Evolutionary conservation across 495 filamentous ascomycete species (phyloP), one percentile per base, ranked within the genome.

Genomic region (Hypoxylon trugodes): DNA sequence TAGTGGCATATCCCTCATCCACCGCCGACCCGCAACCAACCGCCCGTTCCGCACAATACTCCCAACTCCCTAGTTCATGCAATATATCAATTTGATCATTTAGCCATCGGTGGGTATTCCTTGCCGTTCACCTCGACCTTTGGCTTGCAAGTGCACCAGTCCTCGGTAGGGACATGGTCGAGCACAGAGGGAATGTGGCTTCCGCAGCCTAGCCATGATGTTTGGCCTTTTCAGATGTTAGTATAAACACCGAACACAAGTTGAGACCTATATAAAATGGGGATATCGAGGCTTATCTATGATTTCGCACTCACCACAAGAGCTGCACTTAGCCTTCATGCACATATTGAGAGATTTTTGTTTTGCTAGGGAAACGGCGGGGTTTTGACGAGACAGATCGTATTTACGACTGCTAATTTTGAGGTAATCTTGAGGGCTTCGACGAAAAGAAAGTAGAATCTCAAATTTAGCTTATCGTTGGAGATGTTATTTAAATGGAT

Each of bases 151-250:
- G 79, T 77, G 69, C 90, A 93, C 74, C 89, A 81, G 22, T 90
- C 75, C 9, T 77, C 68, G 25, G 80, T 74, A 2, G 87, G 82
- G 19, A 91, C 72, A 0, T 69, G 47, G 69, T 89, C 88, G 78
- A 93, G 84, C 8, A 91, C 89, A 1, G 65, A 73, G 12, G 88
- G 81, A 42, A 93, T 81, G 66, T 93, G 90, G 22, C 33, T 72
- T 36, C 90, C 89, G 76, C 90, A 93, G 53, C 90, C 89, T 62
- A 74, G 81, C 90, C 89, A 93, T 43, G 87, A 84, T 52, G 76
- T 72, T 60, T 90, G 88, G 50, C 83, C 89, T 91, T 51, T 61
- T n/a, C n/a, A n/a, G n/a, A n/a, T 10, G 22, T 13, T 21, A 43
- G 33, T 15, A 21, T 5, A 51, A 4, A 4, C 3, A 48, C 38